Conservation (phyloP, 768 basidiomycete species). For the Leccinum aurantiacum region DNA sequence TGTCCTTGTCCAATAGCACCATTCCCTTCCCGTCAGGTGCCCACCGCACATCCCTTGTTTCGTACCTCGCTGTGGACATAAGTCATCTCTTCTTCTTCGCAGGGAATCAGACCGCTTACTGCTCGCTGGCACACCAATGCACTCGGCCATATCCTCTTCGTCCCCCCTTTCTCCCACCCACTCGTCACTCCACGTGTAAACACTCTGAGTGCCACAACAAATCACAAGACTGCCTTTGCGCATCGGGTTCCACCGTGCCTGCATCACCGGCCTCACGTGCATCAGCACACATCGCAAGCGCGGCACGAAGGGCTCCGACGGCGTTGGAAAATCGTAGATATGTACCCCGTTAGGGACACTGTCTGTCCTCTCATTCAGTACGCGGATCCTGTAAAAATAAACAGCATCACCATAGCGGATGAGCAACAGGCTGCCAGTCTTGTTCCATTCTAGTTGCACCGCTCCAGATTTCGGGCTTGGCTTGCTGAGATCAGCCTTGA, state of each 20-base stretch:
- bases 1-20: constrained; percentile 69
- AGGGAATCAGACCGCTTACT: constrained; percentile 34
- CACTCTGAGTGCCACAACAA: constrained; percentile 63
- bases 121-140: constrained; percentile 87
- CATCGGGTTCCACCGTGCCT: constrained; percentile 82
- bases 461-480: constrained; percentile 66
- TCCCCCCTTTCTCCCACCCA: constrained; percentile 62
- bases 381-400: background rate
- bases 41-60: constrained; percentile 70
- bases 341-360: constrained; percentile 61
- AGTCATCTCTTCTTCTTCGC: constrained; percentile 4
- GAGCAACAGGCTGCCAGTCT: constrained; percentile 69
- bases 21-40: constrained; percentile 85
- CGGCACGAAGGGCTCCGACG: constrained; percentile 57
- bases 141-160: constrained; percentile 82
- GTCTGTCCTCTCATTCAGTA: constrained; percentile 40
- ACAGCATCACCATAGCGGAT: constrained; percentile 62
- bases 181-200: constrained; percentile 84
- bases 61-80: constrained; percentile 59
- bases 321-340: constrained; percentile 70
- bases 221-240: constrained; percentile 68
- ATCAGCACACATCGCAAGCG: constrained; percentile 64
- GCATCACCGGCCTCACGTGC: constrained; percentile 61
- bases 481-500: constrained; percentile 58
- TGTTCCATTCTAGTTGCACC: constrained; percentile 79